Base-by-base conservation (phyloP, 2,329 filamentous ascomycete genomes). In the Lasiodiplodia hormozganensis region DNA sequence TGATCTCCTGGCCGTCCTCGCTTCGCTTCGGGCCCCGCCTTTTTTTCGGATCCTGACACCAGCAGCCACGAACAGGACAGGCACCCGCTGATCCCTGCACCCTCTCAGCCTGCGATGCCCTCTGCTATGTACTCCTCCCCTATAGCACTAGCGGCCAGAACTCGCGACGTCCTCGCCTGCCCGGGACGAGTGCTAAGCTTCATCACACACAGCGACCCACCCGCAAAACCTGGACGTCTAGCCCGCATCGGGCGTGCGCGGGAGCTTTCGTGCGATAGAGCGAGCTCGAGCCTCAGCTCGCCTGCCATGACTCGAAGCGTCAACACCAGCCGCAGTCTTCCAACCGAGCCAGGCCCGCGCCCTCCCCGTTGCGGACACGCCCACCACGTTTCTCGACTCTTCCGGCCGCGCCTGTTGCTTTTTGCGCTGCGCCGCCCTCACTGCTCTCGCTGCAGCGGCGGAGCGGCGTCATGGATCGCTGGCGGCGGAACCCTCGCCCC, bases 21-120 rank as follows among this genome's bases (percentile, higher is more conserved):
- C 60, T 64, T 64, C 60, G 60, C 47, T 47, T 64, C 60, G 28
- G 18, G 60, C 60, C 60, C 60, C 60, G 60, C 60, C 60, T 52
- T 64, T 64, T 36, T 38, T 34, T 64, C 60, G 60, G 60, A 64
- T 64, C 60, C 60, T 64, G 60, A 64, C 60, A 64, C 60, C 47
- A 62, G 58, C 57, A 49, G 36, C 56, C 53, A 36, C 56, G 56
- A 40, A 23, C 57, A 49, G 38, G 34, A 28, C 12, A 18, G 25
- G 25, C 57, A 49, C 28, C 57, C 57, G 7, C 53, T 10, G 34
- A 40, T 58, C 54, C 60, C 60, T 64, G 60, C 40, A 31, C 40
- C 4, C n/a, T 40, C 21, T 8, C 31, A 34, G 31, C 31, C 31
- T 34, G 31, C 31, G 31, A 34, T 21, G 23, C 36, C 23, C 38